Conservation (phyloP, 1,139 yeast genomes). For the Candida sp. region DNA sequence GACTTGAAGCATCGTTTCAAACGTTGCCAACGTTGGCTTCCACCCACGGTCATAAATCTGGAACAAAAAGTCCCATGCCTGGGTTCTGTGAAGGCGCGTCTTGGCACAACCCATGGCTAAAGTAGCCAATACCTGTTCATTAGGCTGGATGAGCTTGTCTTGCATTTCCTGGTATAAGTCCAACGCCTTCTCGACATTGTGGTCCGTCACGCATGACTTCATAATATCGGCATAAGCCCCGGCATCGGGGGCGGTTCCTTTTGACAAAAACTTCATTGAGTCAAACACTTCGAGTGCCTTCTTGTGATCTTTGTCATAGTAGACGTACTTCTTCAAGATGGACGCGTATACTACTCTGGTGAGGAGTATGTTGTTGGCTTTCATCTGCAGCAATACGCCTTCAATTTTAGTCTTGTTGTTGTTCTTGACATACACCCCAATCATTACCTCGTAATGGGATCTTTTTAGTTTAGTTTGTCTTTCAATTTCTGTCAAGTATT, state of each 20-base stretch:
- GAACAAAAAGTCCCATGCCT: conserved; percentile 82
- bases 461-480: conserved; percentile 12
- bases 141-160: conserved; percentile 26
- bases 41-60: conserved; percentile 61
- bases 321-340: conserved; percentile 68
- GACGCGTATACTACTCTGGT: conserved; percentile 63
- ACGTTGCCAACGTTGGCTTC: conserved; percentile 54
- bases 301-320: conserved; percentile 51
- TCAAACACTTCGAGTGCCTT: conserved; percentile 80
- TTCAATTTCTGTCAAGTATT: conserved; percentile 20
- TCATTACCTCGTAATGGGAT: conserved; percentile 32
- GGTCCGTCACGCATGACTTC: conserved; percentile 62
- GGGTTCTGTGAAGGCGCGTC: conserved; percentile 46
- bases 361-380: conserved; percentile 52
- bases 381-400: conserved; percentile 52
- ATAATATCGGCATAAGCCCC: conserved; percentile 75
- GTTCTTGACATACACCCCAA: conserved; percentile 45
- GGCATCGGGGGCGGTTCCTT: conserved; percentile 66
- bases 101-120: conserved; percentile 75
- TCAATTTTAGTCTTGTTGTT: conserved; percentile 35
- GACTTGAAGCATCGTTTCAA: conserved; percentile 72
- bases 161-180: conserved; percentile 80
- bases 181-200: conserved; percentile 72
- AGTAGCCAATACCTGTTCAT: conserved; percentile 58
- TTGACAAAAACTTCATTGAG: conserved; percentile 81